phyloP scores from a whole-genome alignment of 2,329 filamentous ascomycete species.

The Aschersonia sp. region DNA sequence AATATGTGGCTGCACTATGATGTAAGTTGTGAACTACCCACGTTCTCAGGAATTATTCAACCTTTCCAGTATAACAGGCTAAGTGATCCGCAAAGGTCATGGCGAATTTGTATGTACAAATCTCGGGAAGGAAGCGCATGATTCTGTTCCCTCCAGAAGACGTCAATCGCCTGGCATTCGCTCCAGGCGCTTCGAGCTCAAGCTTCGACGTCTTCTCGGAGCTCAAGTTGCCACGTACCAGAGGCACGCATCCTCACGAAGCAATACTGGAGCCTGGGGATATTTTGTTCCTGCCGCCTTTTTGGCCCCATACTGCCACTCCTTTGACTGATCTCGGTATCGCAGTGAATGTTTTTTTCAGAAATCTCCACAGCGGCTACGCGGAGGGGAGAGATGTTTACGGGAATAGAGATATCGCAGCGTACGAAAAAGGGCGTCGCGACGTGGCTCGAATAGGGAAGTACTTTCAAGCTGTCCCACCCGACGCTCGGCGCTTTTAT shows the following conservation, averaged over 20 bases:
- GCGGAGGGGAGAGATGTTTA: constrained; percentile 70
- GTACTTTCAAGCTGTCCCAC: constrained; percentile 49
- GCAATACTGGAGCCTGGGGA: constrained; percentile 56
- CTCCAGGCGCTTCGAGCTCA: constrained; percentile 67
- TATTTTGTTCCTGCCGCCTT: constrained; percentile 63
- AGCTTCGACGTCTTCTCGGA: constrained; percentile 54
- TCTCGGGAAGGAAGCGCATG: constrained; percentile 58
- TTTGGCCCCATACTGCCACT: constrained; percentile 70
- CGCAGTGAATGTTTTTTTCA: constrained; percentile 84
- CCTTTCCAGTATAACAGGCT: no score
- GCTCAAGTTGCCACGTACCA: constrained; percentile 23
- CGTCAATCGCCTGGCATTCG: constrained; percentile 53
- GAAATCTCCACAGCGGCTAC: constrained; percentile 52
- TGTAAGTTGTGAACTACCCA: constrained; percentile 25
- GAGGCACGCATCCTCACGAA: constrained; percentile 48
- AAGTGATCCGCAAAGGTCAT: constrained; percentile 43
- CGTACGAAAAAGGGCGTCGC: constrained; percentile 67
- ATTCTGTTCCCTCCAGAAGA: constrained; percentile 69
- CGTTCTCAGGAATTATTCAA: neutral
- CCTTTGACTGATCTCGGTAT: constrained; percentile 48
- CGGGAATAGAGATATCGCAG: constrained; percentile 71
- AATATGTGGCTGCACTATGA: constrained; percentile 89
- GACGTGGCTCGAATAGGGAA: constrained; percentile 54
- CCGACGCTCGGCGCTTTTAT: constrained; percentile 60
- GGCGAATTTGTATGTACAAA: constrained; percentile 74